A percentile compares a stretch with the other conserved stretches of the same genome.
These are phyloP conservation scores for Barnettozyma salicaria DNA, from an alignment of 805 yeast species.

Conservation along the genomic window DNA sequence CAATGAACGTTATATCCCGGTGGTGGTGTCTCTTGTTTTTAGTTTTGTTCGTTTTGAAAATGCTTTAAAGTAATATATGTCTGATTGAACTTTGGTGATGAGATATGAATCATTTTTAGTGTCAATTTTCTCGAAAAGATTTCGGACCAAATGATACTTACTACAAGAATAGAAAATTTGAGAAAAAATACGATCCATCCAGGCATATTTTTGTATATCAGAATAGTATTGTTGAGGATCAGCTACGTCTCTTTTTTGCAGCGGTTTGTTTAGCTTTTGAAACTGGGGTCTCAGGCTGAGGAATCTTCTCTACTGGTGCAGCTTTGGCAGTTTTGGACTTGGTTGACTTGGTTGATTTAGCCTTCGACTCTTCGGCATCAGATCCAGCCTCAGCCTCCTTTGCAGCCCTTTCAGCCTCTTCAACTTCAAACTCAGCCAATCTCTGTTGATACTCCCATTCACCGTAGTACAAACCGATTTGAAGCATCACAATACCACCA, in stretches of 20 bases:
- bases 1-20: no score
- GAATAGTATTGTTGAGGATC: no score
- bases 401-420: constrained; percentile 13
- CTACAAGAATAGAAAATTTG: no score
- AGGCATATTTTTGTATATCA: no score
- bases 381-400: constrained; percentile 5
- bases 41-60: no score
- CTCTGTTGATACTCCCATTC: constrained; percentile 47
- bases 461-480: constrained; percentile 87
- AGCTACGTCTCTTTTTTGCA: constrained; percentile 12
- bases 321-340: neutral
- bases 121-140: no score
- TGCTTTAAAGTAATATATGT: neutral
- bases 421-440: constrained; percentile 28
- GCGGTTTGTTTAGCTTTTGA: constrained; percentile 11
- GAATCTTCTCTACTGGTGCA: neutral
- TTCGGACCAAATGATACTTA: no score
- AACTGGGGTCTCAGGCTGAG: neutral
- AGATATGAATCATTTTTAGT: constrained; percentile 1
- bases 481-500: constrained; percentile 76
- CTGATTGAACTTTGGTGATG: neutral
- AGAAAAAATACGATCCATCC: no score
- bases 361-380: no score
- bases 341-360: no score
- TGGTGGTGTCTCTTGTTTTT: no score